Conservation (phyloP, 2,329 filamentous ascomycete species). For the Stemphylium lycopersici region DNA sequence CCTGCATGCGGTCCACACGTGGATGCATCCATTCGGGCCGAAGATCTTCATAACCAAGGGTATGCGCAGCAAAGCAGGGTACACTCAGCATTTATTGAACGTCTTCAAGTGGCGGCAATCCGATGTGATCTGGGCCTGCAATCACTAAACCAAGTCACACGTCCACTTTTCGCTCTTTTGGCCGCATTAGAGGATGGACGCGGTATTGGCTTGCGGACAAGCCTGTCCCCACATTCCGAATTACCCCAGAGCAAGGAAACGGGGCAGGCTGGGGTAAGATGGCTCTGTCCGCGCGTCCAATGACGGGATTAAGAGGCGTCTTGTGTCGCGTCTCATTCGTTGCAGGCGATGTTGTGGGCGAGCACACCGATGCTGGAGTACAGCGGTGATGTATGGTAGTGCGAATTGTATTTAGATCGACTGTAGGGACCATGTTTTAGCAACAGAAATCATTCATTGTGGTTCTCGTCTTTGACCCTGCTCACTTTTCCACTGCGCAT, state of each 20-base stretch:
- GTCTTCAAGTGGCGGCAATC: no score
- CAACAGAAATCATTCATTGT: background rate
- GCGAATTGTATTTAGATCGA: conserved; percentile 9
- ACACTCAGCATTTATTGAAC: no score
- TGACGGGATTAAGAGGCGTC: background rate
- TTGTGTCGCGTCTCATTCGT: background rate
- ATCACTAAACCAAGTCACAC: background rate
- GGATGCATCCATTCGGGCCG: background rate
- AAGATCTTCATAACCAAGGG: background rate
- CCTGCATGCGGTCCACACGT: no score
- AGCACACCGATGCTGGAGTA: background rate
- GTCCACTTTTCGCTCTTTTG: background rate
- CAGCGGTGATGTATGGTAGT: background rate
- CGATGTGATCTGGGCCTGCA: background rate
- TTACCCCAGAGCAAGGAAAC: background rate
- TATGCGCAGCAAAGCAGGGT: no score
- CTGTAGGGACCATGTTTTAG: background rate
- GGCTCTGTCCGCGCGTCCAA: background rate
- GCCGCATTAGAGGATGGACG: background rate
- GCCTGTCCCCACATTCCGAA: background rate
- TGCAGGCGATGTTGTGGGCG: background rate
- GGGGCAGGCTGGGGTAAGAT: background rate
- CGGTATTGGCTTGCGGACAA: background rate
- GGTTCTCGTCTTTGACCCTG: background rate
- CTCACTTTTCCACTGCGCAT: background rate